These are phyloP conservation scores for Abrus pulchellus DNA, from an alignment of 306 rosid species.

Conservation along the genomic window DNA sequence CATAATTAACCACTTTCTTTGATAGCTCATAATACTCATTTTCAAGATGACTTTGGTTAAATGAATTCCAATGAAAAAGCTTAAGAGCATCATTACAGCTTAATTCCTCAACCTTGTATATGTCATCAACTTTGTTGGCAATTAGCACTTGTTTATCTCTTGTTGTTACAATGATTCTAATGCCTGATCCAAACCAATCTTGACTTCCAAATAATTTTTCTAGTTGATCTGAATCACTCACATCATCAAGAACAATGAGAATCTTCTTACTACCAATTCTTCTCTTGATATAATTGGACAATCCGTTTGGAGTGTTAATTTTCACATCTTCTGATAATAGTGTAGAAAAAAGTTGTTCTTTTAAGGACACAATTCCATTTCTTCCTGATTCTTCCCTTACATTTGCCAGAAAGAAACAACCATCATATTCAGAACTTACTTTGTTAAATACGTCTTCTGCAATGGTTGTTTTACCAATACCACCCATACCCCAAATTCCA, in stretches of 20 bases:
- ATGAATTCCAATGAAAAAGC: constrained; percentile 36
- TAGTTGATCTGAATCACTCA: neutral
- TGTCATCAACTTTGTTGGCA: neutral
- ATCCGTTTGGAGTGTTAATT: neutral
- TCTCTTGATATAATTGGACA: neutral
- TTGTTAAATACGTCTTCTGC: constrained; percentile 5
- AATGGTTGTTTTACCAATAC: constrained; percentile 41
- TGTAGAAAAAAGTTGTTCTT: neutral
- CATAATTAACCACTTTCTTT: constrained; percentile 1
- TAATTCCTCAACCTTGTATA: neutral
- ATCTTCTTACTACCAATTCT: constrained; percentile 29
- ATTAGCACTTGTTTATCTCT: constrained; percentile 40
- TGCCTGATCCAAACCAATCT: constrained; percentile 5
- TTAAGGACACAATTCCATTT: neutral
- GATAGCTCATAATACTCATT: neutral
- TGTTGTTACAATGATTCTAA: constrained; percentile 11
- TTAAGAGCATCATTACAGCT: neutral
- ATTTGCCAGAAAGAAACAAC: constrained; percentile 6
- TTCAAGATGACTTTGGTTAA: neutral
- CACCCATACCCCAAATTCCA: constrained; percentile 47
- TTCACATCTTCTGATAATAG: constrained; percentile 1
- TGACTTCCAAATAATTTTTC: constrained; percentile 7
- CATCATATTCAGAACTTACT: neutral
- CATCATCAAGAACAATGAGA: constrained; percentile 39
- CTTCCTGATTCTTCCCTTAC: constrained; percentile 6